Percentiles rank a stretch among this genome's conserved stretches.
These are phyloP conservation scores for Aspergillus udagawae DNA, from an alignment of 2,329 filamentous ascomycete genomes.

Conservation along the genomic window DNA sequence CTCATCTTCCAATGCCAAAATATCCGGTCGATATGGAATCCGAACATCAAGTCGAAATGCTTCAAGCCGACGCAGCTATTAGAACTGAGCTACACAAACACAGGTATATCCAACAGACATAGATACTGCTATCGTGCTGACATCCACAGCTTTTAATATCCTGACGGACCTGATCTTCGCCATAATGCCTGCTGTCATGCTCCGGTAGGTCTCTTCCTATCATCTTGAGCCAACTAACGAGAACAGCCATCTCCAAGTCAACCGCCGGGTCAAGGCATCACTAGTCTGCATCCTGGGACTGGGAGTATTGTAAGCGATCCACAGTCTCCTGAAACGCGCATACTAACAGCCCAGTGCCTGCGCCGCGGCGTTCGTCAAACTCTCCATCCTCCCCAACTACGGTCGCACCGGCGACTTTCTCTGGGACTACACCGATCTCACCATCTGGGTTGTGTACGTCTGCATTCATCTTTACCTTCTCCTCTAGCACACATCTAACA, in stretches of 20 bases:
- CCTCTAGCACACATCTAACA: no score
- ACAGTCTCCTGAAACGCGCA: not conserved
- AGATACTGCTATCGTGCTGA: not conserved
- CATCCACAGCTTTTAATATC: conserved; percentile 30
- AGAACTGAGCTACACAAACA: conserved; percentile 43
- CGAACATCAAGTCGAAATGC: conserved; percentile 36
- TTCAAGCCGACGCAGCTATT: conserved; percentile 40
- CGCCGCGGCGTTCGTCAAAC: conserved; percentile 42
- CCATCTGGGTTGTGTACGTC: conserved; percentile 42
- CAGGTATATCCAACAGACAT: conserved; percentile 8
- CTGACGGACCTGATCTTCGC: conserved; percentile 41
- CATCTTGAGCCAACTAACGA: not conserved
- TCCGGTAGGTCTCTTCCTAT: conserved; percentile 20
- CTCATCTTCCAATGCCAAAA: conserved; percentile 49
- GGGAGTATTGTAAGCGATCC: conserved; percentile 38
- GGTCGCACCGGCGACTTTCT: conserved; percentile 41
- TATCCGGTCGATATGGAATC: conserved; percentile 46
- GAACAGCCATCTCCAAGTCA: conserved; percentile 35
- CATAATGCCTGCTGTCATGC: conserved; percentile 39
- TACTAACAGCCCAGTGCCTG: conserved; percentile 26
- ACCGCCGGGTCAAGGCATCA: conserved; percentile 32
- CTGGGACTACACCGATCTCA: conserved; percentile 47
- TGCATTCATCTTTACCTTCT: no score
- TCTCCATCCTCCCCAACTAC: conserved; percentile 37
- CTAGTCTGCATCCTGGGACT: conserved; percentile 38